Conservation (phyloP, 2,329 filamentous ascomycete species). For the Penicillium sp. region DNA sequence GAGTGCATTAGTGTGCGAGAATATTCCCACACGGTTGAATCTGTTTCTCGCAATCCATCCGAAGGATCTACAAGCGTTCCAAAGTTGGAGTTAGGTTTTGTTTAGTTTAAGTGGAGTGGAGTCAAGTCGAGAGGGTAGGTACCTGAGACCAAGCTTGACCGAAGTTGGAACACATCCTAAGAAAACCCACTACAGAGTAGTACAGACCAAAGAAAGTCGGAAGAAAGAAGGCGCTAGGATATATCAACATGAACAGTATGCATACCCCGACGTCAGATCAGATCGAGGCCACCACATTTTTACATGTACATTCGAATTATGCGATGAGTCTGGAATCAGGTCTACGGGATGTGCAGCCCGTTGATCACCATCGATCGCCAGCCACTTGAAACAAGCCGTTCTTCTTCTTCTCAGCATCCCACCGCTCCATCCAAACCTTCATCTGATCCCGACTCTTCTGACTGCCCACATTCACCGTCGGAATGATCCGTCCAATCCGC, state of each 20-base stretch:
- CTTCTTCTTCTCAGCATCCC: conserved; percentile 60
- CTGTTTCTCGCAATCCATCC: not conserved
- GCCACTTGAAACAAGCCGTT: conserved; percentile 55
- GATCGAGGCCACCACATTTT: not conserved
- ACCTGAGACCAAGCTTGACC: not conserved
- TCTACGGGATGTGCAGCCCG: not conserved
- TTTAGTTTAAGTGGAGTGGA: conserved; percentile 1
- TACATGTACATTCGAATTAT: not conserved
- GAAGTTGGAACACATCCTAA: conserved; percentile 1
- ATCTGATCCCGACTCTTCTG: conserved; percentile 62
- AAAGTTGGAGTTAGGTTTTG: not conserved
- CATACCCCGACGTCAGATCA: not conserved
- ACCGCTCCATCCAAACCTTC: conserved; percentile 63
- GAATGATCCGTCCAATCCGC: conserved; percentile 82
- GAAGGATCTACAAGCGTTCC: conserved; percentile 1
- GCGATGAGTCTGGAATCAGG: not conserved
- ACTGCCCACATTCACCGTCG: conserved; percentile 82
- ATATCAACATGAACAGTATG: not conserved
- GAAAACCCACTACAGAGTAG: not conserved
- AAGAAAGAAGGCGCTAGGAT: not conserved
- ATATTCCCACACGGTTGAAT: not conserved
- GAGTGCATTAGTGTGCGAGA: conserved; percentile 8
- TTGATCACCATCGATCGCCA: conserved; percentile 31
- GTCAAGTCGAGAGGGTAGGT: not conserved
- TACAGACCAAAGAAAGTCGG: not conserved